Percentiles rank a stretch among this genome's conserved stretches.
These are phyloP conservation scores for Colletotrichum sp. DNA, from an alignment of 2,329 filamentous ascomycete genomes.

Conservation along the genomic window DNA sequence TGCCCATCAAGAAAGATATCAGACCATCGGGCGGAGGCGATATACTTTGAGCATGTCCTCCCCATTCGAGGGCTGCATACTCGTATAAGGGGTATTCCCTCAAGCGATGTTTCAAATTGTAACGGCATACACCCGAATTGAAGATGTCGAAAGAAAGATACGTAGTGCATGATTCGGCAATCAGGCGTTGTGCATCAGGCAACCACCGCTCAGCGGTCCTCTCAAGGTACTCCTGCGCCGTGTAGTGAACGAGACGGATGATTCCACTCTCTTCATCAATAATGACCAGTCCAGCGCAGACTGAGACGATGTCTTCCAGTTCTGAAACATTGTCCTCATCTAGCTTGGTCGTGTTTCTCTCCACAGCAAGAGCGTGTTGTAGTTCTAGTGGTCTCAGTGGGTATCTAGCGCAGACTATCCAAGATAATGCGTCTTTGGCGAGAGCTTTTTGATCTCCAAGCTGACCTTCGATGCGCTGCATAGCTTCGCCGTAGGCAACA, in stretches of 20 bases:
- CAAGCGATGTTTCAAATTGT: no score
- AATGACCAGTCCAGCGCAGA: slow-evolving; percentile 46
- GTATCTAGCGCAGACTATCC: slow-evolving; percentile 42
- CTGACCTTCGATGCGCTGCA: slow-evolving; percentile 48
- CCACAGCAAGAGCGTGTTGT: slow-evolving; percentile 45
- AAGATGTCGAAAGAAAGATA: slow-evolving; percentile 36
- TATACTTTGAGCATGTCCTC: not conserved
- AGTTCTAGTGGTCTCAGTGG: slow-evolving; percentile 39
- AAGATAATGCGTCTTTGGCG: slow-evolving; percentile 42
- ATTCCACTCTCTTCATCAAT: slow-evolving; percentile 41
- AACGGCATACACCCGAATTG: no score
- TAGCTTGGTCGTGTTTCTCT: slow-evolving; percentile 28
- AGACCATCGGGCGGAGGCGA: not conserved
- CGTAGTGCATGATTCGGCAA: slow-evolving; percentile 35
- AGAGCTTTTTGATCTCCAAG: slow-evolving; percentile 27
- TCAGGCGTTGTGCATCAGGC: slow-evolving; percentile 27
- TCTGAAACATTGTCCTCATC: slow-evolving; percentile 39
- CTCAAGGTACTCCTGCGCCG: slow-evolving; percentile 49
- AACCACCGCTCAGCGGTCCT: slow-evolving; percentile 31
- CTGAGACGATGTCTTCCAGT: slow-evolving; percentile 36
- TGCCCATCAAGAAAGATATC: accelerated
- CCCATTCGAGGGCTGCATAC: not conserved
- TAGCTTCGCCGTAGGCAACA: slow-evolving; percentile 43
- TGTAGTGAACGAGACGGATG: slow-evolving; percentile 49
- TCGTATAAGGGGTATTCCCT: no score